A percentile compares a stretch with the other conserved stretches of the same genome.
These are phyloP conservation scores for Vachellia collinsii DNA, from an alignment of 306 rosid genomes.

Conservation along the genomic window DNA sequence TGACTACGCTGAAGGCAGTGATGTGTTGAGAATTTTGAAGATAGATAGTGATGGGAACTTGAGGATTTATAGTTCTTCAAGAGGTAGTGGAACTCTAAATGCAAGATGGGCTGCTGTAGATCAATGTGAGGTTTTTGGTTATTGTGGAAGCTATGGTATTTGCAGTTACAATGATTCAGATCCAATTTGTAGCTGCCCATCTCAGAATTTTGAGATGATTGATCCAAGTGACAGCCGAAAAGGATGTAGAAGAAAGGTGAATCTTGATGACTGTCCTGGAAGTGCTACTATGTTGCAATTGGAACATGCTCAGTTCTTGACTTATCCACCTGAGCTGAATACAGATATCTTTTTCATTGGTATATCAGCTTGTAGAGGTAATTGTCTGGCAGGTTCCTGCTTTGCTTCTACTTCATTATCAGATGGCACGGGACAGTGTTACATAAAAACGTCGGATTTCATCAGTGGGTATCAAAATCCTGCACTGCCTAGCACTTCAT, in stretches of 20 bases:
- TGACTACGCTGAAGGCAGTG: conserved; percentile 55
- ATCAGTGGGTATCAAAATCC: conserved; percentile 44
- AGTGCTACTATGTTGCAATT: conserved; percentile 51
- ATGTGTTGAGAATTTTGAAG: conserved; percentile 57
- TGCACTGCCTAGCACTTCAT: conserved; percentile 47
- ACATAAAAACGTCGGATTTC: conserved; percentile 26
- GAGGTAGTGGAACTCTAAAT: conserved; percentile 43
- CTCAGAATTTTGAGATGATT: conserved; percentile 62
- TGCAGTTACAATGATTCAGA: conserved; percentile 61
- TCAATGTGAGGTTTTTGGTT: conserved; percentile 71
- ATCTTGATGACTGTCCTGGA: conserved; percentile 51
- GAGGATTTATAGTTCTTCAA: conserved; percentile 57
- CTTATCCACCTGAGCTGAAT: conserved; percentile 46
- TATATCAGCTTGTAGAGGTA: conserved; percentile 36
- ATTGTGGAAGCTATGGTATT: conserved; percentile 71
- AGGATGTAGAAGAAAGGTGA: conserved; percentile 67
- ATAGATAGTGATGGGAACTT: conserved; percentile 72
- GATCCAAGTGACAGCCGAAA: conserved; percentile 57
- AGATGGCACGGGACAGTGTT: conserved; percentile 51
- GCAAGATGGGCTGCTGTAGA: conserved; percentile 70
- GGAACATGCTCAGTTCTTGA: conserved; percentile 54
- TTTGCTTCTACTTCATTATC: conserved; percentile 47
- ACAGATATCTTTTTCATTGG: conserved; percentile 5
- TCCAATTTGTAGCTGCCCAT: conserved; percentile 69
- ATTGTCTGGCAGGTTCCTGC: conserved; percentile 44